A percentile compares a stretch with the other conserved stretches of the same genome.
Evolutionary conservation across 2,329 filamentous ascomycete genomes (phyloP).

Genomic region (Ascochyta pisi): DNA sequence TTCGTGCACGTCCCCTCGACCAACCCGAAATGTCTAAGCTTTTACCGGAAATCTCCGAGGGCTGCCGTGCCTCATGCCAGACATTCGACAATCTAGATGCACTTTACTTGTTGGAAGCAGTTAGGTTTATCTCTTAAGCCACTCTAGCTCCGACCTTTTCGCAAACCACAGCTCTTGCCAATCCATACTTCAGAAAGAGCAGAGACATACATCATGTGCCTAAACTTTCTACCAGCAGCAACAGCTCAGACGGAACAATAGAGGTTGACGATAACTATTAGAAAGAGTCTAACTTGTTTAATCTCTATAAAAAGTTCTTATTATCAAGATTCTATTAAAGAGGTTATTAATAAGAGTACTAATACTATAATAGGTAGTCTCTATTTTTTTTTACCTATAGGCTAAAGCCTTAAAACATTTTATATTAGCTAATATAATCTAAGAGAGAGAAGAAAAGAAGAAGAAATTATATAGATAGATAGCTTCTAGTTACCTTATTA

Average conservation of each 20-base stretch:
- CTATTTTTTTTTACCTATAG: neutral
- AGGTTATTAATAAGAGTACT: slow-evolving; percentile 20
- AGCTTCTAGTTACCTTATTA: too few species aligned
- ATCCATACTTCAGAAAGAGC: slow-evolving; percentile 21
- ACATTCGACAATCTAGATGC: slow-evolving; percentile 40
- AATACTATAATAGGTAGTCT: neutral
- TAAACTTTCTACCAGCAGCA: slow-evolving; percentile 15
- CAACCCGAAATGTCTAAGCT: slow-evolving; percentile 18
- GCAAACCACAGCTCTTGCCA: slow-evolving; percentile 18
- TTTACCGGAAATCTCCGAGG: slow-evolving; percentile 21
- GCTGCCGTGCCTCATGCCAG: slow-evolving; percentile 24
- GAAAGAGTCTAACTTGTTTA: slow-evolving; percentile 32
- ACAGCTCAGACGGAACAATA: slow-evolving; percentile 21
- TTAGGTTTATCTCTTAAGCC: slow-evolving; percentile 49
- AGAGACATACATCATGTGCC: slow-evolving; percentile 12
- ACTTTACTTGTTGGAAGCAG: slow-evolving; percentile 24
- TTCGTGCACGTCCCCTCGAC: slow-evolving; percentile 24
- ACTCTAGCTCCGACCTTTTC: slow-evolving; percentile 28
- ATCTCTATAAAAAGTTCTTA: slow-evolving; percentile 40
- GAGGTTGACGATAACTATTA: slow-evolving; percentile 23
- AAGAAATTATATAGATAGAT: too few species aligned
- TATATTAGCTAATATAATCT: too few species aligned
- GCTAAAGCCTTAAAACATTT: too few species aligned
- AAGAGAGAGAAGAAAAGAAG: too few species aligned
- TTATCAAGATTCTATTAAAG: slow-evolving; percentile 30